Conservation (phyloP, 345 rosid genomes). For the Gossypium raimondii region DNA sequence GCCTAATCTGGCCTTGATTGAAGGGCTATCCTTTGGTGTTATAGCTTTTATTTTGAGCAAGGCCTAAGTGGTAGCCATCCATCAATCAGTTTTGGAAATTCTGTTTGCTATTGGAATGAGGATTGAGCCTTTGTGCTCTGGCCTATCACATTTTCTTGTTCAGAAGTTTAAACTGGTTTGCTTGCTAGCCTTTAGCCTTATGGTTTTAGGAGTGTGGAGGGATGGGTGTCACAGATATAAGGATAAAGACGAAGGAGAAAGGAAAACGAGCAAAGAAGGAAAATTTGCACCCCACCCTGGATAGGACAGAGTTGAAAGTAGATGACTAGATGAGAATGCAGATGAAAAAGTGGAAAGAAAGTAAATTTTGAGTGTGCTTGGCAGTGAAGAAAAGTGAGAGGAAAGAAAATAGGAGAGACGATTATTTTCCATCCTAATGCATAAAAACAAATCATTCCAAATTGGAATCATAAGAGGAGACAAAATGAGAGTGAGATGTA, state of each 20-base stretch:
- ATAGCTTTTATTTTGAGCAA: not conserved
- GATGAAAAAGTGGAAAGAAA: no score
- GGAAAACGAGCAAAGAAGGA: not conserved
- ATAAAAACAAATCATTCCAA: no score
- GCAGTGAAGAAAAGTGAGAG: no score
- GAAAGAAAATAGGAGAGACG: no score
- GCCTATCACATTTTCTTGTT: not conserved
- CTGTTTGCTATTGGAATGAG: not conserved
- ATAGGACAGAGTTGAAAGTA: not conserved
- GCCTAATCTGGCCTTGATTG: not conserved
- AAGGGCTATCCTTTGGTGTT: not conserved
- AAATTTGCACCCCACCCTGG: not conserved
- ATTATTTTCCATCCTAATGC: no score
- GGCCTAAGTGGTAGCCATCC: not conserved
- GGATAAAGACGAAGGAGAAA: not conserved
- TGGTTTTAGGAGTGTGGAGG: not conserved
- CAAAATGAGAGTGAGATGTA: no score
- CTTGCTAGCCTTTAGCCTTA: not conserved
- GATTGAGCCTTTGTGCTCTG: not conserved
- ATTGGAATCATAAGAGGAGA: no score
- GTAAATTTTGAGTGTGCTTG: no score
- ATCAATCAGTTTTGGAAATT: not conserved
- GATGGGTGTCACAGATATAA: not conserved
- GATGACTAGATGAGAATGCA: no score
- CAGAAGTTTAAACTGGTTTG: not conserved